These are phyloP conservation scores for Dendrobium catenatum DNA, from an alignment of 106 monocot species.

Conservation along the genomic window DNA sequence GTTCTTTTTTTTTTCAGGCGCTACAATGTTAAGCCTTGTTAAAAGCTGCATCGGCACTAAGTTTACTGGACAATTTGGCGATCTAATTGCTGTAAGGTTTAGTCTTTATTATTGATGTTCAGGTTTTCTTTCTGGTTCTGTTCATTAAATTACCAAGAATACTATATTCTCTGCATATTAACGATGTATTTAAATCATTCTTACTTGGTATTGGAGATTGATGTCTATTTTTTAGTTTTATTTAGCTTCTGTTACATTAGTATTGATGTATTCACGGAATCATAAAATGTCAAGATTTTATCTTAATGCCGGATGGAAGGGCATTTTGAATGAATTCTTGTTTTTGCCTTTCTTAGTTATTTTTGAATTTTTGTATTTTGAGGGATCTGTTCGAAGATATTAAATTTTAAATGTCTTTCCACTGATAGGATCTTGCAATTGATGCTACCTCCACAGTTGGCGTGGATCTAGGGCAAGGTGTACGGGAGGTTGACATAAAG, in stretches of 20 bases:
- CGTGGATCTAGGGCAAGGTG: conserved; percentile 91
- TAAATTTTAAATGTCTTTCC: background rate
- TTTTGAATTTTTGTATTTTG: background rate
- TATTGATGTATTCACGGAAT: background rate
- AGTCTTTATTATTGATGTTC: background rate
- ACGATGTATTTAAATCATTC: background rate
- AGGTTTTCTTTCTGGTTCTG: background rate
- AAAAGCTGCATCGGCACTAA: conserved; percentile 98
- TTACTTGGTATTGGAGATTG: background rate
- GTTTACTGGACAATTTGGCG: conserved; percentile 96
- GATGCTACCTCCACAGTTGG: conserved; percentile 88
- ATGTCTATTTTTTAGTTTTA: background rate
- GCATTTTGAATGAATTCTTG: too few relatives aligned
- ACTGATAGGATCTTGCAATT: conserved; percentile 89
- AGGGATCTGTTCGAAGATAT: background rate
- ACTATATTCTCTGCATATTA: background rate
- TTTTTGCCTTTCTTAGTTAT: background rate
- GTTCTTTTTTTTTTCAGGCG: conserved; percentile 31
- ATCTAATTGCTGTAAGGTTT: conserved; percentile 77
- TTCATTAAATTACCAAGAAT: background rate
- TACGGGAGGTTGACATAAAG: conserved; percentile 87
- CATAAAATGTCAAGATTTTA: background rate
- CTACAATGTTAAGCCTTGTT: conserved; percentile 54
- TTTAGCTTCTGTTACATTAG: background rate
- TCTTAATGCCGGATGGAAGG: background rate